Evolutionary conservation across 306 rosid species (phyloP).

Genomic region (Corylus americana): DNA sequence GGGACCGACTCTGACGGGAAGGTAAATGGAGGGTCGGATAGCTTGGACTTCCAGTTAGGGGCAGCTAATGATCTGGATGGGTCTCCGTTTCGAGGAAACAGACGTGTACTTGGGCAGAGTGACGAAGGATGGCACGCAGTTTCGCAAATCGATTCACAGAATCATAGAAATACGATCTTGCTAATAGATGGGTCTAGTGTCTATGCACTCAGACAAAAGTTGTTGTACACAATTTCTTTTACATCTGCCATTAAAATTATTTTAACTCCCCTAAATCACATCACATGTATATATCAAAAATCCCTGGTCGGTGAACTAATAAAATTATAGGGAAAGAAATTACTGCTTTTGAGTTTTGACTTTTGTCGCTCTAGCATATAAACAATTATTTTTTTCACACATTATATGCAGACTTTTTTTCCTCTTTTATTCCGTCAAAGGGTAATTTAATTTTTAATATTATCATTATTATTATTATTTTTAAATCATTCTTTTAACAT

Average conservation of each 20-base stretch:
- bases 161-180: not conserved
- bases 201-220: not conserved
- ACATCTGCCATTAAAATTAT: not conserved
- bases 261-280: too few species aligned
- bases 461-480: too few species aligned
- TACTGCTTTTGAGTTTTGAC: too few species aligned
- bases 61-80: not conserved
- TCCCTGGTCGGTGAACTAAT: not conserved
- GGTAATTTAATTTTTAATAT: too few species aligned
- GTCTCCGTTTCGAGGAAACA: constrained; percentile 12
- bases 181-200: not conserved
- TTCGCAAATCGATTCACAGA: not conserved
- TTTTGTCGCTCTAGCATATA: too few species aligned
- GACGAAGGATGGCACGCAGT: not conserved
- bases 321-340: not conserved
- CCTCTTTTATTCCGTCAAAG: too few species aligned
- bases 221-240: not conserved
- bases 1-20: constrained; percentile 11
- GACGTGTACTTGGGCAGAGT: not conserved
- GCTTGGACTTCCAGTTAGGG: constrained; percentile 10
- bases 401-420: too few species aligned
- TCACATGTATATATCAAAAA: not conserved
- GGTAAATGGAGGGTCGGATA: not conserved
- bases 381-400: too few species aligned
- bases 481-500: too few species aligned